Evolutionary conservation across 768 basidiomycete species (phyloP).

Genomic region (Clathrus columnatus): DNA sequence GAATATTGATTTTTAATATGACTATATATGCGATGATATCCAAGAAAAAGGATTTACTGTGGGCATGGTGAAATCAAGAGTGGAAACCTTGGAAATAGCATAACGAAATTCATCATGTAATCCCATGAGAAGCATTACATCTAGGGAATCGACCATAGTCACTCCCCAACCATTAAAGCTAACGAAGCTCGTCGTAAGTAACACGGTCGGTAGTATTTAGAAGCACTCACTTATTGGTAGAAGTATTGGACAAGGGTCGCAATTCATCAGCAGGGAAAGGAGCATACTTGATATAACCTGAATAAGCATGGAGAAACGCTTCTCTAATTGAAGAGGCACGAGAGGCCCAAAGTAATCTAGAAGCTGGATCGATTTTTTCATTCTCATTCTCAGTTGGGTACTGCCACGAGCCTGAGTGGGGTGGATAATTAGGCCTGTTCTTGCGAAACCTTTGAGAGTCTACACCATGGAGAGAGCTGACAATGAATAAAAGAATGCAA

Average conservation of each 20-base stretch:
- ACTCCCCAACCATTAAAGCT: conserved; percentile 21
- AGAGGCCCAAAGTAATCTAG: conserved; percentile 3
- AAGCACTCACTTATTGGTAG: background rate
- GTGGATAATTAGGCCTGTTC: background rate
- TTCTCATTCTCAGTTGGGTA: background rate
- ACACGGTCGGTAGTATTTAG: background rate
- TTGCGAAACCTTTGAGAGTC: background rate
- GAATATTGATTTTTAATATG: background rate
- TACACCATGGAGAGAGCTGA: background rate
- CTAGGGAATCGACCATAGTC: conserved; percentile 36
- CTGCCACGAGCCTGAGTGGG: background rate
- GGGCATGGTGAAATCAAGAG: conserved; percentile 4
- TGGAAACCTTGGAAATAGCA: conserved; percentile 7
- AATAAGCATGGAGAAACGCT: conserved; percentile 17
- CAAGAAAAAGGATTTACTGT: conserved; percentile 21
- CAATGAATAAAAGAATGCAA: background rate
- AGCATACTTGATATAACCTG: conserved; percentile 16
- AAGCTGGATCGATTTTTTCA: background rate
- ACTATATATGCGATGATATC: background rate
- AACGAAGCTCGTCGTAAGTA: background rate
- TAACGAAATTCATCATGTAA: conserved; percentile 13
- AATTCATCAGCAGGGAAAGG: conserved; percentile 14
- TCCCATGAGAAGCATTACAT: conserved; percentile 33
- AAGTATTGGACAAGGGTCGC: conserved; percentile 1
- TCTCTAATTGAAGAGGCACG: conserved; percentile 15